Conservation (phyloP, 805 yeast species). For the Torulaspora indica region DNA sequence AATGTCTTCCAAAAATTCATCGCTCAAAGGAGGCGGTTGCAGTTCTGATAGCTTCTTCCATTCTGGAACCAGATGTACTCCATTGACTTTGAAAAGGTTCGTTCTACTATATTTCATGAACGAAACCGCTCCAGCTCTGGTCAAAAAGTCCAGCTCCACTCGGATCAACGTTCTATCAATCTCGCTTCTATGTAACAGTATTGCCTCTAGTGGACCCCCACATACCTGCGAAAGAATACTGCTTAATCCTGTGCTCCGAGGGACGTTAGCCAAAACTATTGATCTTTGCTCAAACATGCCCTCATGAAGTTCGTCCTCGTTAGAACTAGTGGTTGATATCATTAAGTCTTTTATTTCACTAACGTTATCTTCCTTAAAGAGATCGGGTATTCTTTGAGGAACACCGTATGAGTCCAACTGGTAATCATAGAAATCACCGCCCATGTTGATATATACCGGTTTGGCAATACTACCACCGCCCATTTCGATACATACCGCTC, state of each 20-base stretch:
- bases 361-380: conserved; percentile 8
- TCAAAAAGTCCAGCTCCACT: conserved; percentile 49
- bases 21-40: conserved; percentile 4
- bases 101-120: conserved; percentile 51
- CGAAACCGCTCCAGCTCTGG: conserved; percentile 47
- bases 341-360: not conserved
- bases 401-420: conserved; percentile 13
- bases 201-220: conserved; percentile 66
- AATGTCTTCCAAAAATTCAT: conserved; percentile 9
- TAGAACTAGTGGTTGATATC: conserved; percentile 4
- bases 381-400: conserved; percentile 15
- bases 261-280: conserved; percentile 40
- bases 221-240: conserved; percentile 50
- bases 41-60: conserved; percentile 39
- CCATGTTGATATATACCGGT: not conserved
- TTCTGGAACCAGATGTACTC: conserved; percentile 42
- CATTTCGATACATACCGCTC: not conserved
- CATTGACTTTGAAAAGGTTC: conserved; percentile 57
- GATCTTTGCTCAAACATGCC: conserved; percentile 4
- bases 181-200: conserved; percentile 24
- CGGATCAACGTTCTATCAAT: conserved; percentile 23
- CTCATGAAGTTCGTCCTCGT: conserved; percentile 9
- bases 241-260: conserved; percentile 43
- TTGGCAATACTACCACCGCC: not conserved
- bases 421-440: conserved; percentile 12